Conservation (phyloP, 2,329 filamentous ascomycete genomes). For the Blastomyces silverae region DNA sequence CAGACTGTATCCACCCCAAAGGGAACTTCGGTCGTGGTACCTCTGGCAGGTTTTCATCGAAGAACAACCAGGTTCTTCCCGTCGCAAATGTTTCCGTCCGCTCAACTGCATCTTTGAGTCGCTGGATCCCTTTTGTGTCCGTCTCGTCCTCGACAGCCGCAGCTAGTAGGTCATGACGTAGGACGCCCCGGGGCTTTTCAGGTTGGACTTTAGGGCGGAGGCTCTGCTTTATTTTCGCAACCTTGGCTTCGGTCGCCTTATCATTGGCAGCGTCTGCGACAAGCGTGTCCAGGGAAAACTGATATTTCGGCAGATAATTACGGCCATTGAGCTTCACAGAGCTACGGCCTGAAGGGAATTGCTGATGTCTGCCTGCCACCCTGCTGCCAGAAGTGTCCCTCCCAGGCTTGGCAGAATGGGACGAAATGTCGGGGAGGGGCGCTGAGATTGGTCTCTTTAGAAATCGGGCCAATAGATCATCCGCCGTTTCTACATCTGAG, state of each 20-base stretch:
- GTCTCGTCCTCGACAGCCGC: conserved; percentile 41
- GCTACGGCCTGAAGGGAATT: neutral
- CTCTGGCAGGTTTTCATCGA: conserved; percentile 32
- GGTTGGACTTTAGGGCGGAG: conserved; percentile 14
- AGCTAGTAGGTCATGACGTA: conserved; percentile 39
- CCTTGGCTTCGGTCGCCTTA: conserved; percentile 51
- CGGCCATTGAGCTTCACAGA: conserved; percentile 13
- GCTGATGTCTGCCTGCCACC: neutral
- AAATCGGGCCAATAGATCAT: conserved; percentile 42
- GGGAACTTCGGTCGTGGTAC: conserved; percentile 33
- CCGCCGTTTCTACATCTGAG: conserved; percentile 48
- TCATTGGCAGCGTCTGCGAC: conserved; percentile 55
- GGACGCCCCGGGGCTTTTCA: conserved; percentile 17
- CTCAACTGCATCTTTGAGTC: conserved; percentile 51
- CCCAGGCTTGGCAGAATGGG: conserved; percentile 19
- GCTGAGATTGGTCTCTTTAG: conserved; percentile 17
- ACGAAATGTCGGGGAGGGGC: conserved; percentile 18
- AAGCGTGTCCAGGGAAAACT: conserved; percentile 58
- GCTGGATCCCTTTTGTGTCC: conserved; percentile 40
- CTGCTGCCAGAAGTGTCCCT: neutral
- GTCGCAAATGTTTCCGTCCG: conserved; percentile 54
- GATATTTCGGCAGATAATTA: conserved; percentile 45
- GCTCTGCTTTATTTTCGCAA: conserved; percentile 35
- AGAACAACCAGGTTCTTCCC: conserved; percentile 54
- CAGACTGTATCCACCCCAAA: conserved; percentile 27